These are phyloP conservation scores for Takakia lepidozioides DNA, from an alignment of 225 moss, liverwort and hornwort genomes.

Conservation along the genomic window DNA sequence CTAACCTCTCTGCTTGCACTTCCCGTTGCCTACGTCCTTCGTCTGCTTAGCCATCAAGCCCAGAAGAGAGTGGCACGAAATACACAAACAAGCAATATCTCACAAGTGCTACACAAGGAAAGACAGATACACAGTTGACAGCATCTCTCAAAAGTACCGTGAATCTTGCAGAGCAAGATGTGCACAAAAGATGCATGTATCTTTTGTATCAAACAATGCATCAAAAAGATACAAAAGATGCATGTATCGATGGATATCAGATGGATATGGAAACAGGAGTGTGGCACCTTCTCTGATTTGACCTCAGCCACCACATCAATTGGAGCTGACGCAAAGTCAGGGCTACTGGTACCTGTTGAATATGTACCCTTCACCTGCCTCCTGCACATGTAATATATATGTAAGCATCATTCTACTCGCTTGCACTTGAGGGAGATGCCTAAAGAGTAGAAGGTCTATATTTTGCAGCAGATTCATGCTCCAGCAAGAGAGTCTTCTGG, in stretches of 20 bases:
- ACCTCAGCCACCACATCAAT: constrained; percentile 62
- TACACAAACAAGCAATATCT: neutral
- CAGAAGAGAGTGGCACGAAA: neutral
- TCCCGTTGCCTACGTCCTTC: too few relatives aligned
- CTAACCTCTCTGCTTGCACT: too few relatives aligned
- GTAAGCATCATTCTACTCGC: too few relatives aligned
- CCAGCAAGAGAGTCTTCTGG: too few relatives aligned
- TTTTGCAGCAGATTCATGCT: too few relatives aligned
- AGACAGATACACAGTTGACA: neutral
- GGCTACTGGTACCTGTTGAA: constrained; percentile 17
- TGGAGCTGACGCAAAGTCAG: constrained; percentile 32
- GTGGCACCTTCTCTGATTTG: constrained; percentile 42
- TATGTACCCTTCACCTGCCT: constrained; percentile 37
- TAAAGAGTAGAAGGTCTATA: too few relatives aligned
- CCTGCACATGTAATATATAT: too few relatives aligned
- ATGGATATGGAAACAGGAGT: neutral
- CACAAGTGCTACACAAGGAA: neutral
- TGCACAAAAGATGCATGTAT: neutral
- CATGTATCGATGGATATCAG: neutral
- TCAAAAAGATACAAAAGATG: neutral
- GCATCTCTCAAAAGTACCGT: neutral
- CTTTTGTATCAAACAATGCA: neutral
- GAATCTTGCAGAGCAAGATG: neutral
- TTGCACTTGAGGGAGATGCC: too few relatives aligned
- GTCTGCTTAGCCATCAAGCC: neutral